Conservation (phyloP, 2,329 filamentous ascomycete species). For the Achaetomium macrosporum region DNA sequence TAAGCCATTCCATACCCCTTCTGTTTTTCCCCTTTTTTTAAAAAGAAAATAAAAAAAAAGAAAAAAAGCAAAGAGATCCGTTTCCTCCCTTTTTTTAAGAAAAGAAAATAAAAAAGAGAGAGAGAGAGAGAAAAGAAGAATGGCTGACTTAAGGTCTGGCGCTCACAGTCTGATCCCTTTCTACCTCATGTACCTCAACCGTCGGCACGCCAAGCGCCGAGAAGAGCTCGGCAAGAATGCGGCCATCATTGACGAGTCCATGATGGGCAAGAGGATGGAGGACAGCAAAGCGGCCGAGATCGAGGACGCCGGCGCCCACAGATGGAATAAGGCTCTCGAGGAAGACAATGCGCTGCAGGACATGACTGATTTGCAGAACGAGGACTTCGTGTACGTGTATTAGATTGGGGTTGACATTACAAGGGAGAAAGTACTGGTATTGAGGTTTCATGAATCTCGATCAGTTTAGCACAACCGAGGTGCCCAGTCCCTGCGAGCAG, state of each 20-base stretch:
- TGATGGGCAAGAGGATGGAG: constrained; percentile 44
- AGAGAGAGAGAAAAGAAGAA: too few relatives aligned
- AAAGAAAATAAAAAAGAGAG: too few relatives aligned
- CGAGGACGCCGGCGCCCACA: constrained; percentile 21
- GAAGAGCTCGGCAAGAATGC: constrained; percentile 55
- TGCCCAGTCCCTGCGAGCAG: too few relatives aligned
- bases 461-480: too few relatives aligned
- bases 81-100: too few relatives aligned
- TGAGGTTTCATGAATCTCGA: too few relatives aligned
- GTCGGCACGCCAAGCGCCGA: constrained; percentile 47
- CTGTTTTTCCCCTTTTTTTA: too few relatives aligned
- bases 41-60: too few relatives aligned
- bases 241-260: constrained; percentile 51
- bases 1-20: too few relatives aligned
- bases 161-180: constrained; percentile 29
- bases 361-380: constrained; percentile 52
- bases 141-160: background rate
- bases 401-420: too few relatives aligned
- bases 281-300: constrained; percentile 32
- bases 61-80: too few relatives aligned
- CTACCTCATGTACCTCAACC: constrained; percentile 50
- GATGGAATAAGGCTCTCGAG: constrained; percentile 23
- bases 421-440: too few relatives aligned
- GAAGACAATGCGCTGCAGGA: constrained; percentile 44
- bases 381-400: constrained; percentile 56